Base-by-base conservation (phyloP, 331 rosid genomes). In the Rhamnella rubrinervis region DNA sequence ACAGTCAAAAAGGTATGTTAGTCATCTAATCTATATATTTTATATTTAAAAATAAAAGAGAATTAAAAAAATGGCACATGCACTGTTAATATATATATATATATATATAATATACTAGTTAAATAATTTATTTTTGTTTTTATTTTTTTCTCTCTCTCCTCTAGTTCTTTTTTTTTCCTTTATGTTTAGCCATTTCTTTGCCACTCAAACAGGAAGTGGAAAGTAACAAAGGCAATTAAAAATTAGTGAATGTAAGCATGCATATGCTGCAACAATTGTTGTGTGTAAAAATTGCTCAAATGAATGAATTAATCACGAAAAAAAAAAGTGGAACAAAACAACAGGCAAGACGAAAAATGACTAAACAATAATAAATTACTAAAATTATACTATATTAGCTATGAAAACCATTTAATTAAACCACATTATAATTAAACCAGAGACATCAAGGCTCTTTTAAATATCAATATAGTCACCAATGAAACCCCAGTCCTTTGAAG, bases 401-500 rank as follows among this genome's bases (percentile, higher is more conserved):
- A 71, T 71, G 67, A 60, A 35, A 74, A 59, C 71, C 68, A 61
- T 56, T 40, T 7, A 66, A 77, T 67, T 40, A 59, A 74, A 64
- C 72, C 61, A 71, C 39, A 68, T 17, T 78, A 46, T 68, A 52
- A 67, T 35, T 28, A 65, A 51, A 39, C 58, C 71, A 57, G 11
- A 21, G 11, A 49, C 49, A 5, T 74, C 70, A 88, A 38, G 96
- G 96, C 41, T 95, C 63, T 95, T 97, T 63, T 95, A 97, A 17
- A 97, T 93, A 87, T 95, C 99, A 89, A 91, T 78, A 80, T 91
- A 95, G 64, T 95, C 99, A 50, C 97, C 97, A 0, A 97, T 97
- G 6, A 95, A 91, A 8, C 99, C 99, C 97, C 97, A 95, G 67
- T 95, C 99, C 72, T 97, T 81, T 0, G 97, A 89, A 0, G 99